These are phyloP conservation scores for Pochonia chlamydosporia DNA, from an alignment of 2,329 filamentous ascomycete species.

Conservation along the genomic window DNA sequence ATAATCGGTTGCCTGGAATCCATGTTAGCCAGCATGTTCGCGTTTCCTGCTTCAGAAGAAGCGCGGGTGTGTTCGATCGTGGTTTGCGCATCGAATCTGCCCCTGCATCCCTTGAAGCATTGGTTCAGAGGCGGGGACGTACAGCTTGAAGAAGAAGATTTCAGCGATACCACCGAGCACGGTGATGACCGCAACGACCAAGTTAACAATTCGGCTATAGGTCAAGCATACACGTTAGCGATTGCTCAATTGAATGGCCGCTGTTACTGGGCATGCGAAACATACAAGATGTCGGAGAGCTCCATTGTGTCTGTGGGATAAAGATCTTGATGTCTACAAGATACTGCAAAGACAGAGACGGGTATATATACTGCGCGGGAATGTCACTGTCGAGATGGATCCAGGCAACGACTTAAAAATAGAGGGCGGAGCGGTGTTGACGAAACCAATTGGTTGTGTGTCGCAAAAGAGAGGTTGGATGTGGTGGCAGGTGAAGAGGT, in stretches of 20 bases:
- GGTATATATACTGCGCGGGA: not conserved
- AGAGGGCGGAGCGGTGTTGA: not conserved
- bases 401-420: constrained; percentile 7
- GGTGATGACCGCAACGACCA: constrained; percentile 82
- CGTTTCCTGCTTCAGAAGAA: not conserved
- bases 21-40: constrained; percentile 1
- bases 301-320: constrained; percentile 57
- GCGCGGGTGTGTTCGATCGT: not conserved
- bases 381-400: not conserved
- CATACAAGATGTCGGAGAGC: constrained; percentile 88
- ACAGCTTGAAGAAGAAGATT: constrained; percentile 59
- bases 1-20: constrained; percentile 47
- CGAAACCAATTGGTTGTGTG: constrained; percentile 5
- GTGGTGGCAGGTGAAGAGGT: constrained; percentile 6
- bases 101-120: not conserved
- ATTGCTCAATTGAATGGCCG: constrained; percentile 2
- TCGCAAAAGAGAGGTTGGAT: constrained; percentile 1
- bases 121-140: constrained; percentile 29
- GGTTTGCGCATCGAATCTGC: not conserved
- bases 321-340: not conserved
- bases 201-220: constrained; percentile 84
- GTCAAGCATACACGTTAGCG: constrained; percentile 25
- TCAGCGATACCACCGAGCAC: constrained; percentile 74
- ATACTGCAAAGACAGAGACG: not conserved
- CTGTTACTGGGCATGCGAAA: constrained; percentile 8